phyloP scores from a whole-genome alignment of 169 alveolate genomes.

The Sarcocystis neurona region DNA sequence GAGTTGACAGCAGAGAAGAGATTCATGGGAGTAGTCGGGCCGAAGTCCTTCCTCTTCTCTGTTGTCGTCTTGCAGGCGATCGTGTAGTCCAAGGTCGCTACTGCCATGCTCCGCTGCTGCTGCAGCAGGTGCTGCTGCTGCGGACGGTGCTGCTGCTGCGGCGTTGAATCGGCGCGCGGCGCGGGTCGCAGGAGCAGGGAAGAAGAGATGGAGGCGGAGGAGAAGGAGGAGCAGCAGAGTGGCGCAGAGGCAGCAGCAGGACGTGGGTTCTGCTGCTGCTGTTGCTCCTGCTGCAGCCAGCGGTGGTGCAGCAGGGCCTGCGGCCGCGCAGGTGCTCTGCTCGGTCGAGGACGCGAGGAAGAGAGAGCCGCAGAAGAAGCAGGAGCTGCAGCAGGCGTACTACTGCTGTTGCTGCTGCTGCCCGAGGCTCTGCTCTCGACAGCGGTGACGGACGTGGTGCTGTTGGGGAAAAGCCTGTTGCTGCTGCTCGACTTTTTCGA shows the following conservation, averaged over 20 bases:
- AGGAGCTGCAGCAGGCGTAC: neutral
- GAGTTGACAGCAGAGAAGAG: slow-evolving; percentile 91
- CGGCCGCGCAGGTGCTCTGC: neutral
- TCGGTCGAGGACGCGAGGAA: neutral
- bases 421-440: no score
- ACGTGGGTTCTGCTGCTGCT: no score
- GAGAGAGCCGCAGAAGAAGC: neutral
- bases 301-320: neutral
- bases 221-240: neutral
- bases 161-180: neutral
- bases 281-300: no score
- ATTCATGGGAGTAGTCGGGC: slow-evolving; percentile 81
- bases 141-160: neutral
- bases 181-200: neutral
- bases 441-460: no score
- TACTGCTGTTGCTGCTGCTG: no score
- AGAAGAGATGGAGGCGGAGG: neutral
- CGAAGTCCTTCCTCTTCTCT: slow-evolving; percentile 35
- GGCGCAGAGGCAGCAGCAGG: no score
- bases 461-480: no score
- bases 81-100: slow-evolving; percentile 14
- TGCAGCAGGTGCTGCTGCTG: neutral
- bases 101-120: neutral
- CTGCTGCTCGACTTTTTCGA: no score
- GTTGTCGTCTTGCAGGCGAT: slow-evolving; percentile 60